phyloP scores from a whole-genome alignment of 1,284 basidiomycete species.

The Erythrobasidium hasegawianum region DNA sequence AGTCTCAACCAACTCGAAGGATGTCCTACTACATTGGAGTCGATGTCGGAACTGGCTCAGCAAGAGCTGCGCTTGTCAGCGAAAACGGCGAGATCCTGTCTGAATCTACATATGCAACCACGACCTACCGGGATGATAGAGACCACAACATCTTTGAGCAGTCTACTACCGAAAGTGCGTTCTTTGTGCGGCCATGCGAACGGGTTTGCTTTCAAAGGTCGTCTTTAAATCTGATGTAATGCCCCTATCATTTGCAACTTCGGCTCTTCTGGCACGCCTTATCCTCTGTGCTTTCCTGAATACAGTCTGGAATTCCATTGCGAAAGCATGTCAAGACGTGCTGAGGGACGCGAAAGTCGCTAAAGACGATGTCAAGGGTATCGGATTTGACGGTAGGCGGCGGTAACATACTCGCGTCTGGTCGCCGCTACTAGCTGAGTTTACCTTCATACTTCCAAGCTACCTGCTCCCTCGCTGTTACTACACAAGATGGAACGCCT shows the following conservation, averaged over 20 bases:
- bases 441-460: too few species aligned
- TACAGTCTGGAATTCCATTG: conserved; percentile 71
- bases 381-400: conserved; percentile 97
- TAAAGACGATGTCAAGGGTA: conserved; percentile 69
- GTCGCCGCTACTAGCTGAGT: too few species aligned
- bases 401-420: conserved; percentile 60
- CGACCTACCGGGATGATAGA: conserved; percentile 74
- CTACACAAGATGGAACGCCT: conserved; percentile 66
- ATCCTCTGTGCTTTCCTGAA: not conserved
- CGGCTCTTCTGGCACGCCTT: not conserved
- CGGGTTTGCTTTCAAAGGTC: too few species aligned
- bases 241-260: not conserved
- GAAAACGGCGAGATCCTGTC: conserved; percentile 71
- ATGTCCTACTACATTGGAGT: too few species aligned
- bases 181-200: not conserved
- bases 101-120: conserved; percentile 70
- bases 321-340: conserved; percentile 65
- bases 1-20: too few species aligned
- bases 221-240: conserved; percentile 3
- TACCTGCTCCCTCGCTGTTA: conserved; percentile 90
- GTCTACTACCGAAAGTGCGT: conserved; percentile 54
- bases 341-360: conserved; percentile 62
- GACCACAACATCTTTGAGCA: conserved; percentile 96
- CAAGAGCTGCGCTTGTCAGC: conserved; percentile 77
- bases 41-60: conserved; percentile 79